Base-by-base conservation (phyloP, 2,329 filamentous ascomycete genomes). In the Calonectria hongkongensis region DNA sequence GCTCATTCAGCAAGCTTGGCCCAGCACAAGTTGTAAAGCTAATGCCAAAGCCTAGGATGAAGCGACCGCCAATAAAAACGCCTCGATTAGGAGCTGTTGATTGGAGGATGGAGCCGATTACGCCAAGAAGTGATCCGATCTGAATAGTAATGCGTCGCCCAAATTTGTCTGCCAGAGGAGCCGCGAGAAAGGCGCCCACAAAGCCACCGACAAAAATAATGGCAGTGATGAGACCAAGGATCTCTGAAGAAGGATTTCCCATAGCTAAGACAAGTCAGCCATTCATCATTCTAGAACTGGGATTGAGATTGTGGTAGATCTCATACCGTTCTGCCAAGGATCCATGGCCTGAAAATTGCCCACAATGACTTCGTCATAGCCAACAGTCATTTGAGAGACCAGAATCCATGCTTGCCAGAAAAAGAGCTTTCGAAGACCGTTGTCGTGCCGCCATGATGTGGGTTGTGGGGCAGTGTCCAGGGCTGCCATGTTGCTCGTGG, bases 351-450 rank as follows among this genome's bases (percentile, higher is more conserved):
- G 66, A 6, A 68, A 68, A 15, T 43, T 60, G 0, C 66, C 66
- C 10, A 68, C 43, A 50, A 68, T 60, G 21, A 68, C 66, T n/a
- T 68, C 54, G 16, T 68, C 54, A 36, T 68, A 68, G 16, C 63
- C 48, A 1, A 68, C 54, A n/a, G 51, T 60, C 41, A 68, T 60
- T 13, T 68, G 66, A 5, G 66, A 68, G 16, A 68, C 30, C 18
- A 62, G 43, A 9, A 68, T 68, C 51, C 54, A 68, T 5, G 51
- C n/a, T 16, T 68, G 66, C 66, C 54, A 68, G 21, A 68, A 60
- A 8, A 68, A 25, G 5, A 68, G 51, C 66, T 41, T 68, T n/a
- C 51, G 66, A 9, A 68, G 66, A 4, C 66, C 51, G 1, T 21
- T n/a, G 36, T 68, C 21, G 10, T 36, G 50, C 66, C 51, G 39